Evolutionary conservation across 305 asterid species (phyloP).

Genomic region (Stenogyne calaminthoides): DNA sequence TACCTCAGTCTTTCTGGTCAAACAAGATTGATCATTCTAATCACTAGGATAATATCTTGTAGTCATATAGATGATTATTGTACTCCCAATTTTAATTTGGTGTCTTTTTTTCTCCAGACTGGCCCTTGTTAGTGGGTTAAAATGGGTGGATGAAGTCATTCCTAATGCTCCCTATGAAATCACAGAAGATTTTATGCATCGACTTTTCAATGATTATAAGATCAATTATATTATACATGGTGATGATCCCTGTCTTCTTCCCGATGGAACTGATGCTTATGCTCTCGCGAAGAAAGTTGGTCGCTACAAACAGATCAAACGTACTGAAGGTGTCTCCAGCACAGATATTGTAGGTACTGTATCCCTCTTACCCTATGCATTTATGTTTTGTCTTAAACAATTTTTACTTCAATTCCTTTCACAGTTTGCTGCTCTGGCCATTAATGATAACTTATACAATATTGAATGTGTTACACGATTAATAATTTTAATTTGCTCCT

Average conservation of each 20-base stretch:
- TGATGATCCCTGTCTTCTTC: conserved; percentile 95
- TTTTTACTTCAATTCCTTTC: background rate
- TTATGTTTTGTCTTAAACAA: conserved; percentile 6
- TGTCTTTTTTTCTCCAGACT: conserved; percentile 50
- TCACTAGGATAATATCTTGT: background rate
- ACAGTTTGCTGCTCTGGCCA: background rate
- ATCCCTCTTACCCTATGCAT: conserved; percentile 36
- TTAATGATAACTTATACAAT: no score
- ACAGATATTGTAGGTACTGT: conserved; percentile 94
- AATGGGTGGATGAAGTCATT: conserved; percentile 98
- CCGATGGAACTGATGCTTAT: conserved; percentile 96
- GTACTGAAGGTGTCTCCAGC: conserved; percentile 97
- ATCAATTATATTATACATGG: conserved; percentile 93
- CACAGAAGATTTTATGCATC: conserved; percentile 83
- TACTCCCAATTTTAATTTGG: conserved; percentile 36
- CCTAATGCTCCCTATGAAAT: conserved; percentile 88
- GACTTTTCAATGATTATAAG: conserved; percentile 78
- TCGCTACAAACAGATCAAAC: conserved; percentile 94
- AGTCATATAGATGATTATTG: conserved; percentile 20
- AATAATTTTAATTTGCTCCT: background rate
- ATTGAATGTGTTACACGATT: background rate
- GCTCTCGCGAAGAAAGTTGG: conserved; percentile 92
- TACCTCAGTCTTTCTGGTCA: conserved; percentile 4
- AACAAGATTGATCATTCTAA: conserved; percentile 3
- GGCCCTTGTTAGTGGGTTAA: conserved; percentile 88